Conservation (phyloP, 768 basidiomycete species). For the Russula dissimulans region DNA sequence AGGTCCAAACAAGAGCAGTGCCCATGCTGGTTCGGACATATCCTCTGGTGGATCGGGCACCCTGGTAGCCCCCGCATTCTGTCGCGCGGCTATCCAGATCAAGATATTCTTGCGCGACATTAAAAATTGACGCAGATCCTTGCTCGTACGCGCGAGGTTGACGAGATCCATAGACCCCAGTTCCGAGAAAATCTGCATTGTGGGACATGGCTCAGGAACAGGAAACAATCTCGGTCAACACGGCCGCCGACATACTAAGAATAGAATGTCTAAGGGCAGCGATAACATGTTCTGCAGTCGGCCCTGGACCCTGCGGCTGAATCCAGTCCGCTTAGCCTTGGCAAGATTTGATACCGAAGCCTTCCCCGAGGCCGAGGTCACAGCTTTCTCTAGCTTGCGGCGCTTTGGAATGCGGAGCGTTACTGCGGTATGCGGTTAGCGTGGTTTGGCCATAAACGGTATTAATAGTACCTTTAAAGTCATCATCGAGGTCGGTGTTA, state of each 20-base stretch:
- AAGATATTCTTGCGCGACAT: constrained; percentile 17
- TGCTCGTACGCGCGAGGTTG: constrained; percentile 16
- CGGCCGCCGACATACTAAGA: neutral
- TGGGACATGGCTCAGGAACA: neutral
- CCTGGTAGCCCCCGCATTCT: neutral
- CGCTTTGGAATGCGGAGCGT: neutral
- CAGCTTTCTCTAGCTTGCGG: neutral
- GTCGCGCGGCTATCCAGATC: constrained; percentile 13
- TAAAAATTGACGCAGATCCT: constrained; percentile 7
- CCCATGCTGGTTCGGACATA: constrained; percentile 19
- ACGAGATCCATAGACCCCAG: constrained; percentile 16
- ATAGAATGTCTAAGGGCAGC: constrained; percentile 15
- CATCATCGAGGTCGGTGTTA: neutral
- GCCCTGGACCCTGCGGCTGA: constrained; percentile 3
- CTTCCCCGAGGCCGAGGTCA: neutral
- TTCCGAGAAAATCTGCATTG: constrained; percentile 4
- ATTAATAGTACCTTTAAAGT: neutral
- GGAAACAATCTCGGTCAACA: neutral
- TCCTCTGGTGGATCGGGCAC: constrained; percentile 16
- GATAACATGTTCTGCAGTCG: constrained; percentile 17
- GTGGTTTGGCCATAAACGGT: neutral
- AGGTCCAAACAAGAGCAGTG: constrained; percentile 14
- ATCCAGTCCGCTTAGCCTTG: neutral
- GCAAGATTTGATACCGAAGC: neutral
- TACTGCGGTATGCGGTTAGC: neutral